These are phyloP conservation scores for Clavispora phyllophila DNA, from an alignment of 805 yeast species.

Conservation along the genomic window DNA sequence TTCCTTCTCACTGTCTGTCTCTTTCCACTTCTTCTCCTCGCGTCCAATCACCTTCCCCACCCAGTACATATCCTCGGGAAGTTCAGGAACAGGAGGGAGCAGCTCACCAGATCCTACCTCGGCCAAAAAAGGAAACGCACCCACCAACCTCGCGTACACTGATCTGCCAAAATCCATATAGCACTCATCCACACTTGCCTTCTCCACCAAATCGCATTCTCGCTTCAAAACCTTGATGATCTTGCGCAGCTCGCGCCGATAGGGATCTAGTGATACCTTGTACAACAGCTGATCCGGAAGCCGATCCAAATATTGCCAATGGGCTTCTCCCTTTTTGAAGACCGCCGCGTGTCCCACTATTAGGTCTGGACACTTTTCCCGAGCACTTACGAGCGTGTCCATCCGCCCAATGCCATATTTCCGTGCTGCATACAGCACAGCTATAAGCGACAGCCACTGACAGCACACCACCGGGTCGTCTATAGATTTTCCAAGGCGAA, in stretches of 20 bases:
- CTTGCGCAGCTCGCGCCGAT: slow-evolving; percentile 80
- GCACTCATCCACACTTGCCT: slow-evolving; percentile 94
- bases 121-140: slow-evolving; percentile 43
- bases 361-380: slow-evolving; percentile 67
- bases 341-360: slow-evolving; percentile 91
- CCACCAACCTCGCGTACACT: slow-evolving; percentile 41
- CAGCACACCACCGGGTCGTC: slow-evolving; percentile 89
- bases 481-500: slow-evolving; percentile 57
- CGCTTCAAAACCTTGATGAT: slow-evolving; percentile 60
- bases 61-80: slow-evolving; percentile 32
- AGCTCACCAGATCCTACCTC: slow-evolving; percentile 13
- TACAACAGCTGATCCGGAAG: slow-evolving; percentile 57
- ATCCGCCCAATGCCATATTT: slow-evolving; percentile 75
- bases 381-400: slow-evolving; percentile 66
- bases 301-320: slow-evolving; percentile 70
- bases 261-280: slow-evolving; percentile 89
- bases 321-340: slow-evolving; percentile 77
- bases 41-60: slow-evolving; percentile 19
- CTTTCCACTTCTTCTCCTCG: slow-evolving; percentile 10
- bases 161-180: slow-evolving; percentile 77
- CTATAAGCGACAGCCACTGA: slow-evolving; percentile 88
- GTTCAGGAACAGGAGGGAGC: slow-evolving; percentile 44
- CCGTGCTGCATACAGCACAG: slow-evolving; percentile 87
- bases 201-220: slow-evolving; percentile 69
- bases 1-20: slow-evolving; percentile 3